Evolutionary conservation across 352 stramenopile genomes (phyloP).

Genomic region (Globisporangium alternatum): DNA sequence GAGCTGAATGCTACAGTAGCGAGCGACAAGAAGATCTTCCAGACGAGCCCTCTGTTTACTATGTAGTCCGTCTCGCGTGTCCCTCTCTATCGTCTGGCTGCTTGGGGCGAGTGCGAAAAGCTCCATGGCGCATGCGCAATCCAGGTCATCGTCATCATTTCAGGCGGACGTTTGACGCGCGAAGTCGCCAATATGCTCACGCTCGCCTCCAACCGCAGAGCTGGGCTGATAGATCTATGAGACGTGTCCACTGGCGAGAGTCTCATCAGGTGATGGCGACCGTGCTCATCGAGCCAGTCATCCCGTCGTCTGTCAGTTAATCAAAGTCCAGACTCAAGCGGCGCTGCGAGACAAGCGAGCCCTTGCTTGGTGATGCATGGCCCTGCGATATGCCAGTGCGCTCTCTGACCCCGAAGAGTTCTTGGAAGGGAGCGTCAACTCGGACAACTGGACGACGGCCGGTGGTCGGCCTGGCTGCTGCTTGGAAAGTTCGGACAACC

Average conservation of each 20-base stretch:
- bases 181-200: no score
- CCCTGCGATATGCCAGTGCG: not conserved
- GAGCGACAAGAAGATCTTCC: no score
- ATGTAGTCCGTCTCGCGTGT: no score
- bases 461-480: not conserved
- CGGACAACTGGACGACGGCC: not conserved
- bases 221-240: not conserved
- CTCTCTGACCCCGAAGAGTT: not conserved
- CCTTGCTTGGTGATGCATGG: not conserved
- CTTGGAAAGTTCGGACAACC: not conserved
- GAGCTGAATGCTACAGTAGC: no score
- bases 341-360: not conserved
- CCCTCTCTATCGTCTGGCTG: not conserved
- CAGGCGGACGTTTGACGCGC: no score
- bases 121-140: not conserved
- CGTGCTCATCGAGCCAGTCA: not conserved
- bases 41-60: no score
- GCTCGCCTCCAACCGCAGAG: no score
- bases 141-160: not conserved
- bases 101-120: not conserved
- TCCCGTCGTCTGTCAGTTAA: not conserved
- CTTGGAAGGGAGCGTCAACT: not conserved
- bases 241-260: not conserved
- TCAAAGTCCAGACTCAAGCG: not conserved
- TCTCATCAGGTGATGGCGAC: not conserved